Base-by-base conservation (phyloP, 108 stramenopile genomes). In the Cyclotella choctawhatcheeana region DNA sequence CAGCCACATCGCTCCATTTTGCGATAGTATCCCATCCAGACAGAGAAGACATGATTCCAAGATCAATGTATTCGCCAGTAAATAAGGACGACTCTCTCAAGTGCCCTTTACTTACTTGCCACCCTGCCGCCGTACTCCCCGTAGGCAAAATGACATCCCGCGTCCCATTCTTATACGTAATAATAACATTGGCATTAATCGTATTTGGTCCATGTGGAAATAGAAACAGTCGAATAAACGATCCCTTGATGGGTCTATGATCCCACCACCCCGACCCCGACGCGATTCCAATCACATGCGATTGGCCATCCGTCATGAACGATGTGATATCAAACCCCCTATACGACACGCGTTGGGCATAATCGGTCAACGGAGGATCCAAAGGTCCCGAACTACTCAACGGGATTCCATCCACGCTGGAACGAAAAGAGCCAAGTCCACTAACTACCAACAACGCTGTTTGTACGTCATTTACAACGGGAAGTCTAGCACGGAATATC, bases 331-430 rank as follows among this genome's bases (percentile, higher is more conserved):
- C 83, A 55, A 61, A 84, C 0, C 83, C 83, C 14, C 83, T 68
- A 60, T 84, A 84, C 33, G 76, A 77, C 17, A 81, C 83, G 20
- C 83, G 69, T 37, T 84, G 83, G 3, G 79, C 70, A 64, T 65
- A 84, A 50, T 80, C 83, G 2, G 83, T 84, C n/a, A 84, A 66
- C 17, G 83, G 79, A 34, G 83, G 83, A 68, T 84, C 83, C 68
- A 80, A 47, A n/a, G 79, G 75, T n/a, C 79, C 78, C 2, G 74
- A 76, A 17, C 64, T 60, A 33, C 69, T 71, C n/a, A 84, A 61
- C 34, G 69, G 74, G 44, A 61, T 58, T 5, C 83, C 83, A 66
- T 84, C 79, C 47, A 84, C 30, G 20, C 68, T 80, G 10, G 74
- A 55, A 18, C 79, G 64, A 37, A 84, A 84, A 16, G 79, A 80